These are phyloP conservation scores for Phialophora verrucosa DNA, from an alignment of 2,329 filamentous ascomycete genomes.

Conservation along the genomic window DNA sequence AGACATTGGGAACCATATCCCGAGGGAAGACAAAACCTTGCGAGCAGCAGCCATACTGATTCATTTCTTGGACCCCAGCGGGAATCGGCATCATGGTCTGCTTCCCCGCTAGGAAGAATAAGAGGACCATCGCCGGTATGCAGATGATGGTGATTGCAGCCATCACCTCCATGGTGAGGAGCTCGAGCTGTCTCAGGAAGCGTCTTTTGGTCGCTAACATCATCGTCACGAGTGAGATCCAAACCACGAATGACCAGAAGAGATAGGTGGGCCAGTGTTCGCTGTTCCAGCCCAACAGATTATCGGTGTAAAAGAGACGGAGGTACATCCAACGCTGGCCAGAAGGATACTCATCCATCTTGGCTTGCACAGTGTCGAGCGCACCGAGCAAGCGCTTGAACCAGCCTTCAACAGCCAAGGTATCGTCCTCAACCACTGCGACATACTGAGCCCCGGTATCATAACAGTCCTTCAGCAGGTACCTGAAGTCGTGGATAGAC, in stretches of 20 bases:
- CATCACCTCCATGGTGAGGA: constrained; percentile 39
- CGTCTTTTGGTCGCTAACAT: constrained; percentile 28
- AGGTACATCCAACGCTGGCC: constrained; percentile 48
- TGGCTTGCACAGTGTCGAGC: constrained; percentile 44
- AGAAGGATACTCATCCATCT: constrained; percentile 35
- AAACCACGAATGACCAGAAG: constrained; percentile 42
- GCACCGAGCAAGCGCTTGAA: constrained; percentile 50
- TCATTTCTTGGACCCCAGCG: constrained; percentile 49
- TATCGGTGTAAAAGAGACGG: constrained; percentile 55
- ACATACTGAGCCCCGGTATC: constrained; percentile 49
- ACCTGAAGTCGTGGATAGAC: constrained; percentile 52
- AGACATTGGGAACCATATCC: constrained; percentile 38
- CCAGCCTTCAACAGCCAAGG: constrained; percentile 56
- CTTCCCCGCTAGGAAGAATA: constrained; percentile 52
- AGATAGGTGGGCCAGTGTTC: constrained; percentile 51
- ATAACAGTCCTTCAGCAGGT: constrained; percentile 50
- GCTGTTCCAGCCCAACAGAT: constrained; percentile 54
- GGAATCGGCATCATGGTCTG: constrained; percentile 47
- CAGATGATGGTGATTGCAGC: constrained; percentile 42
- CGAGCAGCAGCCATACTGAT: constrained; percentile 52
- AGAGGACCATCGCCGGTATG: constrained; percentile 42
- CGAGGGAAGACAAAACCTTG: constrained; percentile 54
- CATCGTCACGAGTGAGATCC: constrained; percentile 23
- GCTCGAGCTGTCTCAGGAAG: constrained; percentile 20
- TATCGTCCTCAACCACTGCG: constrained; percentile 56